Base-by-base conservation (phyloP, 2,329 filamentous ascomycete genomes). In the Elsinoe ampelina region DNA sequence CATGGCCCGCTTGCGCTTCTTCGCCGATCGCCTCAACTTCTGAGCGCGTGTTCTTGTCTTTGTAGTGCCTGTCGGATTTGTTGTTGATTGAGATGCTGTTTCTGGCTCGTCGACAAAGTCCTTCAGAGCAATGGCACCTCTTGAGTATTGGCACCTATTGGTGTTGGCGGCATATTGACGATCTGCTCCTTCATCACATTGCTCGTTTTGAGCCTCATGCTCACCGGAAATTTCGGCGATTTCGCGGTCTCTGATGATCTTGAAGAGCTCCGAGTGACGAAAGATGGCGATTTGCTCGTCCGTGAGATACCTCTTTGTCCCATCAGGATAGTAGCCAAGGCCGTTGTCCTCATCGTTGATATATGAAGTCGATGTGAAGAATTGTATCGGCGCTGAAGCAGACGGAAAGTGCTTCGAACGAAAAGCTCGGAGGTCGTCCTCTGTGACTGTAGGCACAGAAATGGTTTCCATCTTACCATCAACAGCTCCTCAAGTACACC, bases 261-360 rank as follows among this genome's bases (percentile, higher is more conserved):
- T 72, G 66, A 93, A 84, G 19, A 95, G 80, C 70, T 97, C 92
- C 1, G 87, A 92, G 67, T 95, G 89, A 60, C 91, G 80, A 68
- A 96, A 96, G 60, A 95, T 92, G 55, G 82, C 82, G 63, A 96
- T 89, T 73, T 96, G 88, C 63, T 90, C 87, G 66, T 96, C 88
- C 8, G 91, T 96, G 64, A 97, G 76, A 15, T 90, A 95, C 39
- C 92, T 85, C 68, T 93, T 93, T 60, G 84, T 82, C 2, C 92
- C 91, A 66, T 97, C 91, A 1, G 80, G 72, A 63, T 97, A 97
- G 70, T 89, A 92, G 15, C 90, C 92, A 13, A 96, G 75, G 1
- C 74, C 82, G 65, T 88, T 86, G 38, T 84, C 80, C 22, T 84
- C 81, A 26, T 79, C 77, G 15, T 76, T 68, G 2, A 71, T 67